phyloP scores from a whole-genome alignment of 2,329 filamentous ascomycete species.

The Dactylonectria macrodidyma region DNA sequence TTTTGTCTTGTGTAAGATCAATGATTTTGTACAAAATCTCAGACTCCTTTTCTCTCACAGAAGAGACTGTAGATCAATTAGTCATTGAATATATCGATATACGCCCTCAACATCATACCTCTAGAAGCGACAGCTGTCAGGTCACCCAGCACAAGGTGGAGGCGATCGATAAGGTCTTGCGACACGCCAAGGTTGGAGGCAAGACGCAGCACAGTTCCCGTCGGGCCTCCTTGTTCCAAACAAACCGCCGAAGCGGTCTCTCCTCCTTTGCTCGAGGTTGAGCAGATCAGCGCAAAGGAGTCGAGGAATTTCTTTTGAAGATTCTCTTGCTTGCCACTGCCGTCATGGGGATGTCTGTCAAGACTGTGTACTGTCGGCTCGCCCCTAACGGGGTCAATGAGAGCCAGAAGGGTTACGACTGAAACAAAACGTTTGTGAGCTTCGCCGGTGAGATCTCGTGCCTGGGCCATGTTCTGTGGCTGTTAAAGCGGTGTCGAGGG shows the following conservation, averaged over 20 bases:
- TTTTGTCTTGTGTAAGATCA: slow-evolving; percentile 37
- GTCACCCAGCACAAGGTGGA: slow-evolving; percentile 38
- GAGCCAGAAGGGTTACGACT: slow-evolving; percentile 3
- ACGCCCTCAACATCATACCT: background rate
- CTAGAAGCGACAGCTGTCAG: slow-evolving; percentile 37
- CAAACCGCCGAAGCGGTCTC: slow-evolving; percentile 49
- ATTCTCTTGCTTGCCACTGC: slow-evolving; percentile 11
- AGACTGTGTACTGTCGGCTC: slow-evolving; percentile 21
- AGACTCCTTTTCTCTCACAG: slow-evolving; percentile 18
- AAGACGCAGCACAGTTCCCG: slow-evolving; percentile 15
- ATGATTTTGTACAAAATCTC: slow-evolving; percentile 38
- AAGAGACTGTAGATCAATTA: background rate
- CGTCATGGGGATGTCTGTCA: slow-evolving; percentile 15
- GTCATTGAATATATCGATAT: background rate
- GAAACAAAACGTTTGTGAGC: slow-evolving; percentile 22
- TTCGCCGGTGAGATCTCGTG: background rate
- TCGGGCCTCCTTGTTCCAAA: slow-evolving; percentile 40
- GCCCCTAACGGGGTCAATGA: slow-evolving; percentile 29
- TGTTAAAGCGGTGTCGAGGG: no score
- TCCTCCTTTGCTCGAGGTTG: slow-evolving; percentile 37
- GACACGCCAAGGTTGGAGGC: slow-evolving; percentile 47
- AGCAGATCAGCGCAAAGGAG: slow-evolving; percentile 50
- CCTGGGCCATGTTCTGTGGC: background rate
- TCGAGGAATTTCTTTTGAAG: slow-evolving; percentile 50
- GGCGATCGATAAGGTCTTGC: slow-evolving; percentile 28